Evolutionary conservation across 2,329 filamentous ascomycete species (phyloP), one percentile per base, ranked within the genome.

Genomic region (Apiospora kogelbergensis): DNA sequence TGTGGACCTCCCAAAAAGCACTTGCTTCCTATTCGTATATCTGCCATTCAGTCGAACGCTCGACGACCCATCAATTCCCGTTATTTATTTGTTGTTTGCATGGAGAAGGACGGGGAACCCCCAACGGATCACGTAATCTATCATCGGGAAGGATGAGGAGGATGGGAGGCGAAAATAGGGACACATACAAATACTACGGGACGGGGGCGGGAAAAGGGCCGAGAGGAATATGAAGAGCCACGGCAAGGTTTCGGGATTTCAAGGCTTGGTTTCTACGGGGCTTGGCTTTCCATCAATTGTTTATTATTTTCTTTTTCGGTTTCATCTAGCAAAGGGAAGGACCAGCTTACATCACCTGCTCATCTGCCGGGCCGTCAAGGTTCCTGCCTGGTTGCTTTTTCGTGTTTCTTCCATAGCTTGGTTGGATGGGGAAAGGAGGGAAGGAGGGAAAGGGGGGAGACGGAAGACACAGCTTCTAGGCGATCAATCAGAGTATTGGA

Each of bases 11-110:
- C 48, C 24, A n/a, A 60, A 57, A 65, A 65, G 41, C 37, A 24
- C 63, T 65, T 65, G 22, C 63, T 42, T 65, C 63, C 53, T 33
- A 42, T 65, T 44, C 63, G 41, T 44, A 65, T 42, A 65, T 44
- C 22, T 44, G 37, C 63, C 37, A 10, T 26, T 65, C 22, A 65
- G 63, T 65, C 37, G 63, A 65, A 41, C 63, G 44, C 37, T 65
- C 63, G 63, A 65, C 63, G 37, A 65, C 41, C 44, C 37, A 24
- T 15, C 37, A 44, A 37, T 60, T 60, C 53, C 30, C 26, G n/a
- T 20, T 33, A 37, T 9, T 9, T 60, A 11, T 60, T 60, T 37
- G 30, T 37, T 37, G 17, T 37, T 53, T 60, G 53, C 53, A 65
- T 30, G 13, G 63, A 65, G 41, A 3, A 42, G 42, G 40, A 15